Percentiles rank a stretch among this genome's conserved stretches.
These are phyloP conservation scores for Cutaneotrichosporon cutaneum DNA, from an alignment of 1,284 basidiomycete genomes.

Conservation along the genomic window DNA sequence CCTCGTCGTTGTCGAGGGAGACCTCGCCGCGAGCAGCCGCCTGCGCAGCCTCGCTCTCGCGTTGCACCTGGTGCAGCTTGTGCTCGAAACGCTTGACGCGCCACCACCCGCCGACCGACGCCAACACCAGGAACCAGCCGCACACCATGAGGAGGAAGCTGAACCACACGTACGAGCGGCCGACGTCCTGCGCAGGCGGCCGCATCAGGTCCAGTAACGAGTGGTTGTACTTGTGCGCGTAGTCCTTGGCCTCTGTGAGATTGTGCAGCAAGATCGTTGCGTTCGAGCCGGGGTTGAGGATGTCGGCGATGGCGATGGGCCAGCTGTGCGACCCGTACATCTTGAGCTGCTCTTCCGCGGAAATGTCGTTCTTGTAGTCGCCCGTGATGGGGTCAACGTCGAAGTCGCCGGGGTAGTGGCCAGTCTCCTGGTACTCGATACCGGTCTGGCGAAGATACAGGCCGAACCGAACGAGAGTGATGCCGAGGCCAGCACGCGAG, in stretches of 20 bases:
- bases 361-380: conserved; percentile 32
- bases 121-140: conserved; percentile 87
- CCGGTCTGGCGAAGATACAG: conserved; percentile 68
- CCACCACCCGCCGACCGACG: conserved; percentile 75
- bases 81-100: conserved; percentile 67
- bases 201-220: conserved; percentile 43
- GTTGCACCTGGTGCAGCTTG: conserved; percentile 38
- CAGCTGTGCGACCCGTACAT: not conserved
- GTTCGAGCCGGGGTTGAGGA: conserved; percentile 12
- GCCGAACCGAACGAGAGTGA: conserved; percentile 91
- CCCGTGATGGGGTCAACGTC: conserved; percentile 33
- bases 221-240: conserved; percentile 45
- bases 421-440: conserved; percentile 46
- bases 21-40: conserved; percentile 30
- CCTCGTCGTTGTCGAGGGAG: conserved; percentile 13
- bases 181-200: conserved; percentile 46
- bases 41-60: conserved; percentile 44
- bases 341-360: conserved; percentile 24
- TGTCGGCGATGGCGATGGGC: not conserved
- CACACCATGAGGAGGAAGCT: conserved; percentile 86
- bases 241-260: conserved; percentile 53
- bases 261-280: conserved; percentile 36
- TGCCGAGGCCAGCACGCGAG: conserved; percentile 87
- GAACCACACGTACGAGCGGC: conserved; percentile 69
- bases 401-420: conserved; percentile 42